Evolutionary conservation across 805 yeast genomes (phyloP), one percentile per base, ranked within the genome.

Genomic region (Sugiyamaella marilandica): DNA sequence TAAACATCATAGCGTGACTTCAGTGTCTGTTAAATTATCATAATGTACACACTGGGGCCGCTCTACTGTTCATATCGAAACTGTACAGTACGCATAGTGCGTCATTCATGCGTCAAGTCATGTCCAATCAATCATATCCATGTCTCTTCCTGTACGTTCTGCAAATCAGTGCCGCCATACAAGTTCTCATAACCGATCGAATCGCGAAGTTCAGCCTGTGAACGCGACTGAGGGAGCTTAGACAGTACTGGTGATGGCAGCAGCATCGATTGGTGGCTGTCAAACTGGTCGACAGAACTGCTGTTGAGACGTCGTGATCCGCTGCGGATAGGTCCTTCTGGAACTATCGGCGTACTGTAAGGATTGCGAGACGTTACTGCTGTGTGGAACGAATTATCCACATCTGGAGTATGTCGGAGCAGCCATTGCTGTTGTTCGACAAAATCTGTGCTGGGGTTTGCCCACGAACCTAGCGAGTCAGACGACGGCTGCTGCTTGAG

Each of bases 391-490:
- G 39, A 50, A 24, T 41, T 32, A 14, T 51, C 47, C 10, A 43
- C 41, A 19, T 47, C 52, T 7, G 46, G 43, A 10, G 43, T 41
- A 29, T 48, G 51, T 34, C 49, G 50, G 50, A 60, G 43, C 29
- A 62, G 50, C 65, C 65, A 62, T 41, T 52, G 44, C 49, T 62
- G 65, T 47, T 61, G 60, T 48, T 62, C 65, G 18, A 61, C 57
- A 37, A 62, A 62, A 31, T 62, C 64, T 24, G 59, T 47, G 45
- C 54, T 55, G 10, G 61, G 55, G 9, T 59, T 45, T 10, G 58
- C 52, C 59, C 62, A 59, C 1, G 62, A 54, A 9, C 57, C 61
- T 33, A 60, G 59, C 13, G 63, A 60, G 43, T 60, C 63, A 21
- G 36, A 18, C 5, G 60, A 56, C 13, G 51, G 48, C 47, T 60